Evolutionary conservation across 2,329 filamentous ascomycete species (phyloP).

Genomic region (Cryphonectria carpinicola): DNA sequence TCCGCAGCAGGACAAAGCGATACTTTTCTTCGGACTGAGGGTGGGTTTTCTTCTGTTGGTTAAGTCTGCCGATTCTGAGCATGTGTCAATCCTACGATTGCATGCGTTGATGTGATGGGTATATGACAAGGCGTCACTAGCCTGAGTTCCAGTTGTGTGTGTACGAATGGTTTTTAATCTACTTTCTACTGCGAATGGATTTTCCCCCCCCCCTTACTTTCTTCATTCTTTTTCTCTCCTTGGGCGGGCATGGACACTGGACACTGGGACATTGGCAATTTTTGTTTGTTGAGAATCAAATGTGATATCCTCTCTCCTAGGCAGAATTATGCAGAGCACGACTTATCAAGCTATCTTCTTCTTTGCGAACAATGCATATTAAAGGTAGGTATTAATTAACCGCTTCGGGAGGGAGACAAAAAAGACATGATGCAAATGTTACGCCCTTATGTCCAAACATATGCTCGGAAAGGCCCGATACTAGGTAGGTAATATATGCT

Average conservation of each 20-base stretch:
- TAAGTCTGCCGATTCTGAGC: not conserved
- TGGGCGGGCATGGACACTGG: not conserved
- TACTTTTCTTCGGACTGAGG: constrained; percentile 70
- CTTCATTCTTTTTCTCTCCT: not conserved
- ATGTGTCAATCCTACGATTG: not conserved
- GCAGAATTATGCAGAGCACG: not conserved
- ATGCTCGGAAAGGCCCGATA: not conserved
- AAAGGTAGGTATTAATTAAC: not conserved
- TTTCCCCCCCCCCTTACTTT: not conserved
- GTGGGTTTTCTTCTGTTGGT: not conserved
- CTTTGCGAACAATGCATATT: not conserved
- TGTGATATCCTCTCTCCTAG: not conserved
- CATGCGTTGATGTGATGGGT: not conserved
- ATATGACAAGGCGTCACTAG: not conserved
- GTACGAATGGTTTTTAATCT: not conserved
- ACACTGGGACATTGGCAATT: not conserved
- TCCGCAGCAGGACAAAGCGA: constrained; percentile 68
- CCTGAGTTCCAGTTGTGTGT: not conserved
- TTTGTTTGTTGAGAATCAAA: not conserved
- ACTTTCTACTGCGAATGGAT: not conserved
- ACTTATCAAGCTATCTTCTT: not conserved
- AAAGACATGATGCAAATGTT: not conserved
- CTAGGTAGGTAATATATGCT: not conserved
- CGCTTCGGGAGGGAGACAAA: not conserved
- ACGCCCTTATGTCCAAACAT: not conserved